These are phyloP conservation scores for Colletotrichum sansevieriae DNA, from an alignment of 2,329 filamentous ascomycete genomes.

Conservation along the genomic window DNA sequence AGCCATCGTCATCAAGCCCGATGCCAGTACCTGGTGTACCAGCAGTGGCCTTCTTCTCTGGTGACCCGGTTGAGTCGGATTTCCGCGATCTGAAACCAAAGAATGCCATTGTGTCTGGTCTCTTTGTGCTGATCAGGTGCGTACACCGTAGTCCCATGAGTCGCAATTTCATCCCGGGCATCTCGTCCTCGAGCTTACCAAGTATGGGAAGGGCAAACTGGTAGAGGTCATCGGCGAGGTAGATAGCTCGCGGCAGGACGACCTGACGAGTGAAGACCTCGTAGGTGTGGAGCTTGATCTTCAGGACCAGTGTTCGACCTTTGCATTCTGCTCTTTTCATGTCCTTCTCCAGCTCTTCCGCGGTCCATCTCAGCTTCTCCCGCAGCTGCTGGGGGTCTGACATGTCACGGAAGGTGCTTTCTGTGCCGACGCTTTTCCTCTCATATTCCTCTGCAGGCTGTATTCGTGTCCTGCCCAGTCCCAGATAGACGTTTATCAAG, in stretches of 20 bases:
- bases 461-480: constrained; percentile 85
- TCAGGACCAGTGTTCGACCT: constrained; percentile 90
- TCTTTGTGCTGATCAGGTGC: constrained; percentile 87
- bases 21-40: constrained; percentile 54
- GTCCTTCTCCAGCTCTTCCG: constrained; percentile 89
- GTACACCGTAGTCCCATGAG: constrained; percentile 93
- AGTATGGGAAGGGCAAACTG: constrained; percentile 86
- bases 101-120: constrained; percentile 80
- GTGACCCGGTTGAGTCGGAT: constrained; percentile 34
- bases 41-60: constrained; percentile 37
- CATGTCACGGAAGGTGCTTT: constrained; percentile 90
- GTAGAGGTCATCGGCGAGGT: constrained; percentile 84
- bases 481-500: constrained; percentile 85
- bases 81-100: constrained; percentile 72
- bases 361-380: constrained; percentile 83
- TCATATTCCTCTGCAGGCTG: constrained; percentile 91
- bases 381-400: constrained; percentile 75
- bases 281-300: constrained; percentile 94
- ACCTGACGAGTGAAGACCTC: constrained; percentile 90
- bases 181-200: constrained; percentile 84
- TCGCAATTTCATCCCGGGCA: constrained; percentile 81
- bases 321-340: constrained; percentile 84
- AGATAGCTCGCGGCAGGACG: constrained; percentile 79
- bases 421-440: constrained; percentile 93
- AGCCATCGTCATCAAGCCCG: constrained; percentile 60